A percentile compares a stretch with the other conserved stretches of the same genome.
phyloP scores from a whole-genome alignment of 2,329 filamentous ascomycete genomes.

The Botrytis deweyae region DNA sequence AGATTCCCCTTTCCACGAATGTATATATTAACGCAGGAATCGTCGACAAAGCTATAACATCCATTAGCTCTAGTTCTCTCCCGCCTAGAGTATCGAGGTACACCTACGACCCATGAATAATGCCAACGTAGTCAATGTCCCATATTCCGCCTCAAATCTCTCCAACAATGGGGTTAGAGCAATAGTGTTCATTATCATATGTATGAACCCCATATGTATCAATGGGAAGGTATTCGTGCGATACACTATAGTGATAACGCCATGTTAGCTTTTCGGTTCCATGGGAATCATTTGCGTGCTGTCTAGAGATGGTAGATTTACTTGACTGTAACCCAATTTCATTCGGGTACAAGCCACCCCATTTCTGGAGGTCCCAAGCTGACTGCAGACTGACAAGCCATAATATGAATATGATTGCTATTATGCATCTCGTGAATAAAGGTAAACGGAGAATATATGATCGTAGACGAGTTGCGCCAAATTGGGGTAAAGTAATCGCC shows the following conservation, averaged over 20 bases:
- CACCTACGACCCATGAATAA: conserved; percentile 87
- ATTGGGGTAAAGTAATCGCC: conserved; percentile 40
- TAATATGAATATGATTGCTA: conserved; percentile 64
- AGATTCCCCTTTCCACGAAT: conserved; percentile 69
- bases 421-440: conserved; percentile 73
- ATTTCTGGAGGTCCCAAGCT: conserved; percentile 70
- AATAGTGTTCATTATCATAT: conserved; percentile 75
- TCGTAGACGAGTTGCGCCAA: conserved; percentile 72
- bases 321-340: conserved; percentile 70
- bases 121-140: conserved; percentile 81
- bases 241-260: conserved; percentile 63
- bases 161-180: conserved; percentile 86
- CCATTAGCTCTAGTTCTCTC: conserved; percentile 1
- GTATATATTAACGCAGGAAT: conserved; percentile 82
- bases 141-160: conserved; percentile 89
- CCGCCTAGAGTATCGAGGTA: neutral
- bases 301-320: conserved; percentile 47
- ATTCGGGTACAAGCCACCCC: conserved; percentile 76
- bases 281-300: neutral
- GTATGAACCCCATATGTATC: conserved; percentile 78
- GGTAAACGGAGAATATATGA: conserved; percentile 85
- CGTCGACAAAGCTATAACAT: conserved; percentile 64
- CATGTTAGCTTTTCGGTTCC: conserved; percentile 3
- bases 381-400: conserved; percentile 70
- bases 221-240: conserved; percentile 90